A percentile compares a stretch with the other conserved stretches of the same genome.
Evolutionary conservation across 2,329 filamentous ascomycete genomes (phyloP).

Genomic region (Alternaria angustiovoidea): DNA sequence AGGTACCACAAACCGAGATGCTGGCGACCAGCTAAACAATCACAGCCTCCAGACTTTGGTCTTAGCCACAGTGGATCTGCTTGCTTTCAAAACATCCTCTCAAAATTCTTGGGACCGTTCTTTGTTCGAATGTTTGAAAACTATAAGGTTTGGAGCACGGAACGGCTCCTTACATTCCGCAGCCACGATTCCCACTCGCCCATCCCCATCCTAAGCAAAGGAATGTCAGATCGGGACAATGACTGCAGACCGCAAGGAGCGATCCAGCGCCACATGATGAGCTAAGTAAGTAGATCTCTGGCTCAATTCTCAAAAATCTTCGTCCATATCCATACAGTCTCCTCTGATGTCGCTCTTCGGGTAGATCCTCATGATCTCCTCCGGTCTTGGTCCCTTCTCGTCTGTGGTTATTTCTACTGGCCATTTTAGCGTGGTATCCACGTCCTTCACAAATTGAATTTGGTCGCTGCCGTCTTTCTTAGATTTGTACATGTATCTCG

Average conservation of each 20-base stretch:
- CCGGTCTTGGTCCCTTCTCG: background rate
- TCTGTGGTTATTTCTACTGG: slow-evolving; percentile 5
- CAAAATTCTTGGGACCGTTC: background rate
- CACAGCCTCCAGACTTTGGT: slow-evolving; percentile 2
- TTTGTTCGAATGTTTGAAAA: slow-evolving; percentile 4
- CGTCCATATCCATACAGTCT: background rate
- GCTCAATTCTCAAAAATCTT: background rate
- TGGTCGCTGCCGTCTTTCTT: background rate
- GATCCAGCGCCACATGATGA: slow-evolving; percentile 24
- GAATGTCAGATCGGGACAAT: slow-evolving; percentile 40
- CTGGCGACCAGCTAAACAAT: slow-evolving; percentile 12
- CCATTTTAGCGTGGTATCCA: slow-evolving; percentile 7
- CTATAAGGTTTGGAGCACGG: background rate
- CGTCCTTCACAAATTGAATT: background rate
- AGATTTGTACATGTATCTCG: background rate
- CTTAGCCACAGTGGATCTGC: background rate
- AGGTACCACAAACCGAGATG: slow-evolving; percentile 15
- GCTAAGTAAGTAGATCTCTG: slow-evolving; percentile 33
- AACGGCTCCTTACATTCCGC: slow-evolving; percentile 10
- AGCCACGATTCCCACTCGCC: slow-evolving; percentile 8
- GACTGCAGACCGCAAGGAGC: slow-evolving; percentile 45
- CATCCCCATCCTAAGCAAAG: slow-evolving; percentile 17
- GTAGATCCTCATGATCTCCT: background rate
- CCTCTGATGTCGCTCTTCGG: background rate
- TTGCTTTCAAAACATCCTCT: background rate